phyloP scores from a whole-genome alignment of 176 grass and related monocot genomes.

The Oryza longistaminata region DNA sequence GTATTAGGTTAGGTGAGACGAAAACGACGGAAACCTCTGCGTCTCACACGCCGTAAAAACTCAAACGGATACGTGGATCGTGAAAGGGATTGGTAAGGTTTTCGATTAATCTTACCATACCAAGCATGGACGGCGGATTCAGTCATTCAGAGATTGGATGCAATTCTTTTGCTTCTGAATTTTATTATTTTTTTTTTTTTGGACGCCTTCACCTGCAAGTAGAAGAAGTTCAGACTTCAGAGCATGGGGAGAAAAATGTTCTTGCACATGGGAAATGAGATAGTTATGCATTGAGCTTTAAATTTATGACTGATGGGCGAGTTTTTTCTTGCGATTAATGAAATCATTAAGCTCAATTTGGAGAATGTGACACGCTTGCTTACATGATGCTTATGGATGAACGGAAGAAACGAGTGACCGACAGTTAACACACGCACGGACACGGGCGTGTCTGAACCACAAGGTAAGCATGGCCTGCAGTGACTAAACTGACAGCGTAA shows the following conservation, averaged over 20 bases:
- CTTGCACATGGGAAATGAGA: constrained; percentile 26
- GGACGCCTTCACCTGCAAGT: background rate
- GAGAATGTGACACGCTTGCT: background rate
- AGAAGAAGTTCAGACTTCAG: background rate
- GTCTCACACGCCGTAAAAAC: background rate
- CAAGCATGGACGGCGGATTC: background rate
- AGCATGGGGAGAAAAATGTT: background rate
- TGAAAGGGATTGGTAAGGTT: background rate
- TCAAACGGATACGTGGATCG: background rate
- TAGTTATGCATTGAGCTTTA: background rate
- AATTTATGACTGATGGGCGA: background rate
- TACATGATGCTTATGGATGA: background rate
- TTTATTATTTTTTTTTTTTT: background rate
- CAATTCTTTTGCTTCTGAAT: background rate
- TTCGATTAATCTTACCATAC: background rate
- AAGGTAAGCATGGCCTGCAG: background rate
- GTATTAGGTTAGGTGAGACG: background rate
- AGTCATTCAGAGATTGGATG: background rate
- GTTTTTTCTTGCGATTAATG: background rate
- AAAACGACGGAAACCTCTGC: constrained; percentile 27
- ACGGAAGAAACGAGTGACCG: background rate
- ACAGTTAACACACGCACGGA: background rate
- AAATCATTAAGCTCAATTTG: background rate
- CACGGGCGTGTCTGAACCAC: background rate
- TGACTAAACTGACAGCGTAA: background rate